phyloP scores from a whole-genome alignment of 1,139 yeast species.

The Taphrina wiesneri region DNA sequence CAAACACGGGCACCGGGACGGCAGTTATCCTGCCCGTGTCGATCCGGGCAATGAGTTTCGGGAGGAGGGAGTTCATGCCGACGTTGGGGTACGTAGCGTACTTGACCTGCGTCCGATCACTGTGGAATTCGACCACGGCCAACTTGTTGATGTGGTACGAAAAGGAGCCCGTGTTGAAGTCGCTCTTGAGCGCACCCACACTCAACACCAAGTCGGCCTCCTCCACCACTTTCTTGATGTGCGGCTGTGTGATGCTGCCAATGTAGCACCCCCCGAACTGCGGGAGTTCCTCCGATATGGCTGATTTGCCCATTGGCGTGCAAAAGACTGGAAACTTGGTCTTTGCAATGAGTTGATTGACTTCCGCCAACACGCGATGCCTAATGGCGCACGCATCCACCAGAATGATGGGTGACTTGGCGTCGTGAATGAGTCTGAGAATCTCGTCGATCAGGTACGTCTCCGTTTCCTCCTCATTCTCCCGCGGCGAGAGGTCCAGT shows the following conservation, averaged over 20 bases:
- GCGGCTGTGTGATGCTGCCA: constrained; percentile 54
- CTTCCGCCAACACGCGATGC: constrained; percentile 50
- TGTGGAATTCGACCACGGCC: constrained; percentile 48
- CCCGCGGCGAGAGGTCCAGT: constrained; percentile 42
- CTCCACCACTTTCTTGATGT: constrained; percentile 49
- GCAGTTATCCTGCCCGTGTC: constrained; percentile 45
- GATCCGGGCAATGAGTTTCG: constrained; percentile 47
- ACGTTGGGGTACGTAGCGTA: constrained; percentile 43
- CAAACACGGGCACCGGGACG: constrained; percentile 33
- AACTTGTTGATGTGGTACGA: constrained; percentile 47
- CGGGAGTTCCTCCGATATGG: constrained; percentile 62
- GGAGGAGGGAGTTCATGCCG: constrained; percentile 47
- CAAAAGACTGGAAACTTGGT: constrained; percentile 53
- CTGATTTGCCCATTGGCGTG: constrained; percentile 56
- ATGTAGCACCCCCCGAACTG: constrained; percentile 66
- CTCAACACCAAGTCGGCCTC: constrained; percentile 47
- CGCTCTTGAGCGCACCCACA: constrained; percentile 50
- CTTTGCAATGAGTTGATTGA: constrained; percentile 53
- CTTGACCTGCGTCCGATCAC: constrained; percentile 53
- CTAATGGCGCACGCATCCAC: constrained; percentile 68
- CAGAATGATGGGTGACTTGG: constrained; percentile 62
- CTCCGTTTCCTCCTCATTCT: constrained; percentile 46
- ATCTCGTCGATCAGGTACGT: constrained; percentile 53
- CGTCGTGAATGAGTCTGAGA: constrained; percentile 53
- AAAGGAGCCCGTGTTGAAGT: constrained; percentile 52